Evolutionary conservation across 1,139 yeast genomes (phyloP).

Genomic region (Hemisphaericaspora xylanilytica): DNA sequence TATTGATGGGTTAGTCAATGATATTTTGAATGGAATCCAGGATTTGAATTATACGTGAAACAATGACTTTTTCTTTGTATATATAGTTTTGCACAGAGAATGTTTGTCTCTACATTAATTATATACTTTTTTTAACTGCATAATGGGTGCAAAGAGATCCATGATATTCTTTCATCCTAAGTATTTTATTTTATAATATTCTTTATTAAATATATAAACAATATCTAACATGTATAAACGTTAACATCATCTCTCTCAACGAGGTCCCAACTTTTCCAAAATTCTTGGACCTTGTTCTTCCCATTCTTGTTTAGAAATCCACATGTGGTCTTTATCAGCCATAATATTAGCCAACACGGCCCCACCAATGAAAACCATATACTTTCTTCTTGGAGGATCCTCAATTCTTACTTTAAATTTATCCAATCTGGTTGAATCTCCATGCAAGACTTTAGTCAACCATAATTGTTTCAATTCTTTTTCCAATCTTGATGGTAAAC

Average conservation of each 20-base stretch:
- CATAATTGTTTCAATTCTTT: conserved; percentile 95
- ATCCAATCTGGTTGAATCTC: conserved; percentile 81
- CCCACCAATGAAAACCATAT: conserved; percentile 98
- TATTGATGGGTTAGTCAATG: conserved; percentile 42
- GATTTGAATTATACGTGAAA: conserved; percentile 33
- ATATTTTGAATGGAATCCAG: conserved; percentile 40
- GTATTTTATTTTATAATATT: too few relatives aligned
- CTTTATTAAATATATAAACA: conserved; percentile 1
- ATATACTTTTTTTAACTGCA: too few relatives aligned
- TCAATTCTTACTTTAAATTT: conserved; percentile 96
- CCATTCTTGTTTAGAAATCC: conserved; percentile 97
- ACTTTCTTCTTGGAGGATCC: conserved; percentile 98
- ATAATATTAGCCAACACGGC: conserved; percentile 96
- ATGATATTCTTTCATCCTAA: too few relatives aligned
- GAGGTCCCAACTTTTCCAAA: conserved; percentile 88
- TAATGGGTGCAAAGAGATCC: too few relatives aligned
- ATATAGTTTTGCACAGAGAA: conserved; percentile 1
- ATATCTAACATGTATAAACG: not conserved
- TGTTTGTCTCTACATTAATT: too few relatives aligned
- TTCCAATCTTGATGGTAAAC: conserved; percentile 91
- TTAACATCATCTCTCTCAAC: conserved; percentile 34
- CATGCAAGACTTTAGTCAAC: conserved; percentile 83
- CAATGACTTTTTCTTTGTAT: not conserved
- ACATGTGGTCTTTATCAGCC: conserved; percentile 98
- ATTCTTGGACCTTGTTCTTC: conserved; percentile 91